Conservation (phyloP, 768 basidiomycete species). For the Trametes cubensis region DNA sequence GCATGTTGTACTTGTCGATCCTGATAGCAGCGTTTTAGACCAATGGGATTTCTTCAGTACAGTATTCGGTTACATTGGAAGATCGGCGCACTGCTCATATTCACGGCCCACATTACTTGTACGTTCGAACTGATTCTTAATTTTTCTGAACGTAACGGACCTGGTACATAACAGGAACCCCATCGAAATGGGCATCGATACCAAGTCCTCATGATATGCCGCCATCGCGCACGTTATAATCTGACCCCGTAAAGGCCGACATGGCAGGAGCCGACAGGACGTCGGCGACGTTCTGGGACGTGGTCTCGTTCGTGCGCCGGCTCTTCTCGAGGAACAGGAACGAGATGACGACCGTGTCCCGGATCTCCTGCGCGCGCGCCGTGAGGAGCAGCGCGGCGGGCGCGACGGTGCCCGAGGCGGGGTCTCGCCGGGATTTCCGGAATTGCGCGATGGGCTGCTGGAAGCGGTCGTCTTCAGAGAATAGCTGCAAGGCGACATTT, state of each 20-base stretch:
- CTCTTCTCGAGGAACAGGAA: slow-evolving; percentile 47
- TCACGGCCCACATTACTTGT: too few relatives aligned
- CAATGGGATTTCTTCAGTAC: too few relatives aligned
- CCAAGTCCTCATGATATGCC: neutral
- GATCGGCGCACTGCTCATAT: too few relatives aligned
- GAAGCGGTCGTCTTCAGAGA: slow-evolving; percentile 37
- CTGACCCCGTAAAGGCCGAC: slow-evolving; percentile 3
- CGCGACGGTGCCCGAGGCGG: slow-evolving; percentile 26
- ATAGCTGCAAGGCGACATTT: slow-evolving; percentile 35
- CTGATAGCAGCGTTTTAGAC: too few relatives aligned
- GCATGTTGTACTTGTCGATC: too few relatives aligned
- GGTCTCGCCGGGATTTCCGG: slow-evolving; percentile 34
- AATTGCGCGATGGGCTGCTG: slow-evolving; percentile 41
- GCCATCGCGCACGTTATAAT: slow-evolving; percentile 12
- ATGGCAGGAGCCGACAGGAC: slow-evolving; percentile 14
- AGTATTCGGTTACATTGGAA: too few relatives aligned
- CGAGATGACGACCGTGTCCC: slow-evolving; percentile 43
- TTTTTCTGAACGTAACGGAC: too few relatives aligned
- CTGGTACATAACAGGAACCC: too few relatives aligned
- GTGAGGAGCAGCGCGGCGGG: slow-evolving; percentile 40
- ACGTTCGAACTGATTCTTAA: too few relatives aligned
- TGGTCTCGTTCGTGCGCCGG: slow-evolving; percentile 37
- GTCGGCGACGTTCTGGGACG: slow-evolving; percentile 29
- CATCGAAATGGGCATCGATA: too few relatives aligned
- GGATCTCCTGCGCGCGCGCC: slow-evolving; percentile 39